Percentiles rank a stretch among this genome's conserved stretches.
Evolutionary conservation across 2,329 filamentous ascomycete species (phyloP).

Genomic region (Trichoderma aggressivum): DNA sequence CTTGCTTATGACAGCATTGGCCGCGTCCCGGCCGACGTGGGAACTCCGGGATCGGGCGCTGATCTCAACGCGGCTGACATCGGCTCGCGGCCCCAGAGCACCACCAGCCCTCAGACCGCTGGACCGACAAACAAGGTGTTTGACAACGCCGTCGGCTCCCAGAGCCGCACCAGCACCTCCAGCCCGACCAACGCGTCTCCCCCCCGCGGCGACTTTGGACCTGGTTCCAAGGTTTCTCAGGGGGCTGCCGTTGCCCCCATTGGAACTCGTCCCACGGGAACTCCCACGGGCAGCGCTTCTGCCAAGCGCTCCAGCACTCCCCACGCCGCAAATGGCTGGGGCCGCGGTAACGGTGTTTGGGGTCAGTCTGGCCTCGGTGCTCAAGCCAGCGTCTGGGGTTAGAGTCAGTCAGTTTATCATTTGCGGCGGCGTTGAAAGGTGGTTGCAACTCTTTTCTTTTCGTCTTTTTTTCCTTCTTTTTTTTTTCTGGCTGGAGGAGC

Average conservation of each 20-base stretch:
- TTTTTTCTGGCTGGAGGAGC: not conserved
- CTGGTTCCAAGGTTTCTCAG: constrained; percentile 49
- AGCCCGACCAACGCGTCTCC: constrained; percentile 78
- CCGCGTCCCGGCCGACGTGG: constrained; percentile 38
- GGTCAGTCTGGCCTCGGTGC: constrained; percentile 77
- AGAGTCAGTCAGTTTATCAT: constrained; percentile 27
- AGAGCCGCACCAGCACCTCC: constrained; percentile 79
- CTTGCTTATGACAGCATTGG: constrained; percentile 66
- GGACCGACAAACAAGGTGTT: constrained; percentile 56
- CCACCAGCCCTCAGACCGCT: constrained; percentile 72
- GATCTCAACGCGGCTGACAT: constrained; percentile 45
- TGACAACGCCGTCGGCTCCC: constrained; percentile 50
- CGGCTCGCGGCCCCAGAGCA: constrained; percentile 75
- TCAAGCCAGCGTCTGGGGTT: constrained; percentile 94
- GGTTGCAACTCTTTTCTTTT: not conserved
- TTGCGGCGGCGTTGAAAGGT: constrained; percentile 4
- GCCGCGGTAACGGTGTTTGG: constrained; percentile 79
- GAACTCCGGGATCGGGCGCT: constrained; percentile 39
- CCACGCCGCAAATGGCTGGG: constrained; percentile 86
- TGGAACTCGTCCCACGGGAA: constrained; percentile 75
- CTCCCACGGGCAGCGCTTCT: constrained; percentile 47
- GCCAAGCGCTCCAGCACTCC: constrained; percentile 84
- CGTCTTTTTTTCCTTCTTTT: not conserved
- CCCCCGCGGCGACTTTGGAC: constrained; percentile 58
- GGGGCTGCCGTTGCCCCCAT: constrained; percentile 80